Conservation (phyloP, 805 yeast species). For the Alloascoidea africana region DNA sequence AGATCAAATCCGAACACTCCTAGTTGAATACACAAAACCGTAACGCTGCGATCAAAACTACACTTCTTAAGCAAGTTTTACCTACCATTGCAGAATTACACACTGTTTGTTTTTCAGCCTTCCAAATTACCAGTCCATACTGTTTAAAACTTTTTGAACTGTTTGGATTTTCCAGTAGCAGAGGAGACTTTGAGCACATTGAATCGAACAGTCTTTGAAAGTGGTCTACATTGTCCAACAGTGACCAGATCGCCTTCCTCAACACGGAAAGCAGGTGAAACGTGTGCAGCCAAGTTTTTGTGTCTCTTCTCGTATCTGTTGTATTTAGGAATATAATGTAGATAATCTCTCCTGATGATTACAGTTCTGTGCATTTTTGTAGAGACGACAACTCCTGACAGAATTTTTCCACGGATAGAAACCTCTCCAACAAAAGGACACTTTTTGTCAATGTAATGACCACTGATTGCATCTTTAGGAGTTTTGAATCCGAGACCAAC, state of each 20-base stretch:
- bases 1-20: too few species aligned
- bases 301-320: slow-evolving; percentile 99
- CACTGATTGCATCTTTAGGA: slow-evolving; percentile 97
- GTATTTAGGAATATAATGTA: slow-evolving; percentile 99
- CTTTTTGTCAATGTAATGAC: slow-evolving; percentile 98
- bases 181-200: slow-evolving; percentile 94
- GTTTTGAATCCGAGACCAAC: slow-evolving; percentile 99
- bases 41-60: too few species aligned
- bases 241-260: slow-evolving; percentile 97
- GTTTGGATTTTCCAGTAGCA: slow-evolving; percentile 76
- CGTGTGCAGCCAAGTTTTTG: slow-evolving; percentile 99
- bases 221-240: slow-evolving; percentile 99
- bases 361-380: slow-evolving; percentile 99
- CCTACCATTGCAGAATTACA: too few species aligned
- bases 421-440: slow-evolving; percentile 97
- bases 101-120: too few species aligned
- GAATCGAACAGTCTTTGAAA: slow-evolving; percentile 99
- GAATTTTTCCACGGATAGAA: slow-evolving; percentile 98
- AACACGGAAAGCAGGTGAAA: slow-evolving; percentile 99
- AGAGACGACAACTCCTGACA: slow-evolving; percentile 98
- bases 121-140: too few species aligned
- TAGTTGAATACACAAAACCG: too few species aligned
- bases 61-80: too few species aligned
- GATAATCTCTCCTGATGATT: slow-evolving; percentile 99
- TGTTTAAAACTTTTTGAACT: slow-evolving; percentile 96